Evolutionary conservation across 2,329 filamentous ascomycete genomes (phyloP), one percentile per base, ranked within the genome.

Genomic region (Hypoxylon sp.): DNA sequence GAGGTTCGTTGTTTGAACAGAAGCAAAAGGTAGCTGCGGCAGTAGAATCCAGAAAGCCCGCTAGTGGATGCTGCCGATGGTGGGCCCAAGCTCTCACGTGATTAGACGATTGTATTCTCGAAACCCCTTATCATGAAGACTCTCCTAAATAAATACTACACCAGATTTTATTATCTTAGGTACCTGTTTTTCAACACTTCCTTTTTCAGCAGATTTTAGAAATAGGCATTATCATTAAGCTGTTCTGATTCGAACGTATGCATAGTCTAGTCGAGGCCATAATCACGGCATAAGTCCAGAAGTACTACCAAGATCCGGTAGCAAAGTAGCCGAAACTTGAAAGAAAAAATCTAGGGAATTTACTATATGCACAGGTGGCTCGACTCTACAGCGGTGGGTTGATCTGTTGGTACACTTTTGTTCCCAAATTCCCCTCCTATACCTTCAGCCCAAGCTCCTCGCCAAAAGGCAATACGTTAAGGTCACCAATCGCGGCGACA

Each of bases 381-480:
- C 73, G 68, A 76, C 71, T 81, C 74, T 79, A 78, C 76, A 77
- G 76, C 75, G 54, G 27, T 70, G 66, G 73, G 77, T 72, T 77
- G 69, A 75, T 77, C 74, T 82, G 76, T 80, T 82, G 78, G 75
- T 82, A 82, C 80, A 82, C 63, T 74, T 74, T 70, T 74, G 74
- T 77, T 76, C 61, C 63, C 60, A 68, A 63, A 72, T 70, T 69
- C 70, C 70, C 70, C 65, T 46, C 88, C 88, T 96, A 99, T 87
- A 97, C 93, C 80, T 90, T 93, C 78, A 99, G 88, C 74, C 95
- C 96, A 79, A 99, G 86, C 78, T 99, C 96, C 82, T 94, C 92
- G 72, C 94, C 96, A 78, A 91, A 99, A 62, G 96, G 96, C 78
- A 99, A 89, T 75, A 91, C 87, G 81, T 93, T 91, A 74, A 99